phyloP scores from a whole-genome alignment of 2,329 filamentous ascomycete genomes.

The Botryotinia convoluta region DNA sequence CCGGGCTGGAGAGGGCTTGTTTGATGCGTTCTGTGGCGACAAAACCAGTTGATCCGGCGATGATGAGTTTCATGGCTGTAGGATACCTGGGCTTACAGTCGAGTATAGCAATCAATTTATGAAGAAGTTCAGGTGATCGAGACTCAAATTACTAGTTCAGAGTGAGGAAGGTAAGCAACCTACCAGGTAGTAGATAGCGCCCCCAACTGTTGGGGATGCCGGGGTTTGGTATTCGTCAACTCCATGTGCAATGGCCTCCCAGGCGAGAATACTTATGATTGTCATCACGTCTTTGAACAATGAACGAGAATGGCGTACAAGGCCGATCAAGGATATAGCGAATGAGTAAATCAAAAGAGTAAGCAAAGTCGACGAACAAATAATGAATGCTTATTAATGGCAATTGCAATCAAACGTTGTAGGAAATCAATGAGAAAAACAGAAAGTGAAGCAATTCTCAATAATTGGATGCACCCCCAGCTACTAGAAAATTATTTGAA shows the following conservation, averaged over 20 bases:
- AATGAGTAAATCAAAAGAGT: not conserved
- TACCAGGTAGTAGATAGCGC: not conserved
- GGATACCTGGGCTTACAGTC: not conserved
- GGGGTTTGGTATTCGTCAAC: not conserved
- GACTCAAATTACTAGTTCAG: not conserved
- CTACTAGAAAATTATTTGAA: not conserved
- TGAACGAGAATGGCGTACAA: not conserved
- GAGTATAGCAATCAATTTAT: not conserved
- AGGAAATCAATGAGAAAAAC: not conserved
- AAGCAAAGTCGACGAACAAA: not conserved
- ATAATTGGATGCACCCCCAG: not conserved
- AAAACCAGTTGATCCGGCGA: slow-evolving; percentile 40
- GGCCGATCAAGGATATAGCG: not conserved
- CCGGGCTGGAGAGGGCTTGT: slow-evolving; percentile 36
- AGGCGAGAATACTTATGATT: not conserved
- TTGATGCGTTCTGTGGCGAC: slow-evolving; percentile 40
- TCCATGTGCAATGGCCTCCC: not conserved
- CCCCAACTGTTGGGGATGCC: not conserved
- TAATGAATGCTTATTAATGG: not conserved
- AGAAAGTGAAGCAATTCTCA: not conserved
- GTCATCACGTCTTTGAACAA: not conserved
- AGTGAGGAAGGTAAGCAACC: not conserved
- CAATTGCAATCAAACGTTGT: not conserved
- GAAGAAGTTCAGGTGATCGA: not conserved
- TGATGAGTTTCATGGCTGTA: slow-evolving; percentile 38